phyloP scores from a whole-genome alignment of 176 grass and related monocot species.

The Carex littledalei region DNA sequence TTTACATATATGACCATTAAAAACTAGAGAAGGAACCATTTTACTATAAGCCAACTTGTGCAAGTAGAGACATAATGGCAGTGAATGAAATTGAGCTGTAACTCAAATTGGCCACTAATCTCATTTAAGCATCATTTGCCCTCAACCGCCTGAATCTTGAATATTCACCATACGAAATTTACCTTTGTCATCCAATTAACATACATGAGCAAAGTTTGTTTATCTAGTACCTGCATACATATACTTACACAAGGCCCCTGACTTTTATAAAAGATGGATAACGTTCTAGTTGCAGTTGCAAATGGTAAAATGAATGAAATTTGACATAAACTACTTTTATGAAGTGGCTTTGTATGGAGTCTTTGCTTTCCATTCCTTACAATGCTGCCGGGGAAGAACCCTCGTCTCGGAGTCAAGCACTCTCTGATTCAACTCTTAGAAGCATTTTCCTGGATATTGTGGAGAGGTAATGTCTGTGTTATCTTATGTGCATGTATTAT shows the following conservation, averaged over 20 bases:
- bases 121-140: not conserved
- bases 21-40: not conserved
- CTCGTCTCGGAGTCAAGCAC: constrained; percentile 28
- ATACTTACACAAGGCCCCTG: not conserved
- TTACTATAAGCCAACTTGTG: not conserved
- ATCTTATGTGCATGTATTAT: not conserved
- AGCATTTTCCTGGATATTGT: constrained; percentile 67
- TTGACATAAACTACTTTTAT: constrained; percentile 31
- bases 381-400: constrained; percentile 27
- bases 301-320: constrained; percentile 11
- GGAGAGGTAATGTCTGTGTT: constrained; percentile 49
- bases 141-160: not conserved
- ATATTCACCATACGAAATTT: not conserved
- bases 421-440: constrained; percentile 63
- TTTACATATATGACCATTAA: not conserved
- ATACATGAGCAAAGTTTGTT: not conserved
- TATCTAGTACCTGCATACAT: not conserved
- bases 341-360: constrained; percentile 86
- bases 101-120: not conserved
- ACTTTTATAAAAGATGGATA: not conserved
- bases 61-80: not conserved
- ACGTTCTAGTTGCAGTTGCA: not conserved
- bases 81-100: not conserved
- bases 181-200: not conserved
- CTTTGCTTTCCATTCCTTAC: constrained; percentile 52